Conservation (phyloP, 192 early-diverging fungal species). For the Mortierella claussenii region DNA sequence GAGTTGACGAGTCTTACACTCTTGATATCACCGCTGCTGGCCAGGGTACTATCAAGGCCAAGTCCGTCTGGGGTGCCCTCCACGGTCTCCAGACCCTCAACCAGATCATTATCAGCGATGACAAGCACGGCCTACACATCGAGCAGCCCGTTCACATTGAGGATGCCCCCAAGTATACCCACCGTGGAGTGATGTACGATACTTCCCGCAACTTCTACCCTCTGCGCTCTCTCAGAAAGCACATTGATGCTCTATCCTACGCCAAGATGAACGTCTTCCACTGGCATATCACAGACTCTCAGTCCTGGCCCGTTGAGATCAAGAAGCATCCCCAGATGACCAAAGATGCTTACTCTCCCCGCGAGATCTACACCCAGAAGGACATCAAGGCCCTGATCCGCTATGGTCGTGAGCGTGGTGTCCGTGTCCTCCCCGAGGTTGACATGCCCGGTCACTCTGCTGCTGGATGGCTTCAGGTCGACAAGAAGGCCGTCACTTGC, state of each 20-base stretch:
- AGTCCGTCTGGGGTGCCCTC: slow-evolving; percentile 74
- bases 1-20: slow-evolving; percentile 77
- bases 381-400: slow-evolving; percentile 74
- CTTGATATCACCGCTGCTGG: slow-evolving; percentile 66
- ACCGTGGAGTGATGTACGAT: slow-evolving; percentile 79
- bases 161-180: slow-evolving; percentile 70
- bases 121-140: slow-evolving; percentile 53
- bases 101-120: slow-evolving; percentile 68
- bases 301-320: slow-evolving; percentile 68
- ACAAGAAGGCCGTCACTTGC: slow-evolving; percentile 71
- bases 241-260: slow-evolving; percentile 74
- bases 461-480: slow-evolving; percentile 59
- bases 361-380: slow-evolving; percentile 72
- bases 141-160: slow-evolving; percentile 66
- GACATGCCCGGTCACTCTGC: slow-evolving; percentile 86
- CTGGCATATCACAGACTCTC: slow-evolving; percentile 74
- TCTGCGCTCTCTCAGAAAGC: slow-evolving; percentile 62
- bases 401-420: slow-evolving; percentile 78
- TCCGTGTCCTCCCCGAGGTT: slow-evolving; percentile 88
- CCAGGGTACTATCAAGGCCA: slow-evolving; percentile 68
- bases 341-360: slow-evolving; percentile 73
- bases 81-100: slow-evolving; percentile 78
- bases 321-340: slow-evolving; percentile 70
- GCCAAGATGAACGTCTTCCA: slow-evolving; percentile 87
- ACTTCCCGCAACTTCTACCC: slow-evolving; percentile 77